phyloP scores from a whole-genome alignment of 306 rosid species.

The Cyclanthera cordifolia region DNA sequence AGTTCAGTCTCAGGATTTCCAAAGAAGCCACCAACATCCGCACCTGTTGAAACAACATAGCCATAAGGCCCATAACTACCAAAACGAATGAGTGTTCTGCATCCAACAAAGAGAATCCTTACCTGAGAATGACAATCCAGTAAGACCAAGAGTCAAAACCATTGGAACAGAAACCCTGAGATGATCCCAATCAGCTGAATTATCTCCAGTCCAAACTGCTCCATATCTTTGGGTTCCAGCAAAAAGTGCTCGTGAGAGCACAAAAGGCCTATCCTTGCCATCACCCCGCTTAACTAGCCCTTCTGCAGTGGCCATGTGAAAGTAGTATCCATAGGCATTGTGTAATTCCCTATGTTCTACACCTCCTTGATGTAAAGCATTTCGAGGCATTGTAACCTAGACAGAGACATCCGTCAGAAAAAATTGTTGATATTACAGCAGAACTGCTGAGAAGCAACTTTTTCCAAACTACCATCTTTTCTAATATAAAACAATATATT shows the following conservation, averaged over 20 bases:
- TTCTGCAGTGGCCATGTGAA: slow-evolving; percentile 87
- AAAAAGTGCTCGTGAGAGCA: slow-evolving; percentile 76
- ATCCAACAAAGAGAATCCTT: slow-evolving; percentile 6
- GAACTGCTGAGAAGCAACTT: not conserved
- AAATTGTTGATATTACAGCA: not conserved
- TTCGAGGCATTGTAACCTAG: slow-evolving; percentile 95
- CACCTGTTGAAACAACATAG: slow-evolving; percentile 45
- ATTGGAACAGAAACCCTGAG: slow-evolving; percentile 86
- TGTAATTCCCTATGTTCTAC: slow-evolving; percentile 86
- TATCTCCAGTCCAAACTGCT: slow-evolving; percentile 96
- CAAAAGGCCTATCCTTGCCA: slow-evolving; percentile 85
- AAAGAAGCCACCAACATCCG: slow-evolving; percentile 93
- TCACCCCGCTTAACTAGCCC: slow-evolving; percentile 82
- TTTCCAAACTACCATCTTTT: not conserved
- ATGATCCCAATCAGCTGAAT: slow-evolving; percentile 90
- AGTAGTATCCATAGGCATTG: slow-evolving; percentile 87
- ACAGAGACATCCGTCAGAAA: slow-evolving; percentile 12
- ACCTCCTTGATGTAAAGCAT: slow-evolving; percentile 61
- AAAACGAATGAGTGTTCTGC: not conserved
- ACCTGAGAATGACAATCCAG: slow-evolving; percentile 79
- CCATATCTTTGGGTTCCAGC: slow-evolving; percentile 90
- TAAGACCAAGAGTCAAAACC: slow-evolving; percentile 82
- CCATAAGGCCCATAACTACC: slow-evolving; percentile 1
- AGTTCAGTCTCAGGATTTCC: slow-evolving; percentile 92
- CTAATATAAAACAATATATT: not conserved